Conservation (phyloP, 1,284 basidiomycete genomes). For the Albatrellus sp. region DNA sequence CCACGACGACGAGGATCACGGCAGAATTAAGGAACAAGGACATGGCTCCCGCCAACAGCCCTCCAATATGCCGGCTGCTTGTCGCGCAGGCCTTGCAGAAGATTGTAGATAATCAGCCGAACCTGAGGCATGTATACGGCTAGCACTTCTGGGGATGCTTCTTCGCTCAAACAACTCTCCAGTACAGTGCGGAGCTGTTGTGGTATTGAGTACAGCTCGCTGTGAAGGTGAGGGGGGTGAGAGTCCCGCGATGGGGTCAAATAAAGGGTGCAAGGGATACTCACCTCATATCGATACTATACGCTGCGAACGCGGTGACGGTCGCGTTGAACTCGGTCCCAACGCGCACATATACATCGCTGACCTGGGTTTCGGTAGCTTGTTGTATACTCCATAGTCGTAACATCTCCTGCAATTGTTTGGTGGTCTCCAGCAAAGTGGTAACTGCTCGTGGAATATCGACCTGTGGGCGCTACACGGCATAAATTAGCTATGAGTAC, state of each 20-base stretch:
- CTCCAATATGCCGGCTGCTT: constrained; percentile 64
- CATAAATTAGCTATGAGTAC: too few species aligned
- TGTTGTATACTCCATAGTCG: constrained; percentile 62
- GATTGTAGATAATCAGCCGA: constrained; percentile 65
- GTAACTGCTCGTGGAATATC: constrained; percentile 66
- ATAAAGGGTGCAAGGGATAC: constrained; percentile 13
- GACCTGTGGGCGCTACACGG: constrained; percentile 7
- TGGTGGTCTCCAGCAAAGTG: constrained; percentile 76
- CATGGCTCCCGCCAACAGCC: constrained; percentile 13
- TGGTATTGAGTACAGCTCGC: constrained; percentile 78
- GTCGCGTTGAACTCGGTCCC: constrained; percentile 88
- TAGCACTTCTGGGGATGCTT: constrained; percentile 63
- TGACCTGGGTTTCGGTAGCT: constrained; percentile 71
- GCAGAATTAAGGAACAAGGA: constrained; percentile 1
- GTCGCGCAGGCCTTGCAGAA: constrained; percentile 74
- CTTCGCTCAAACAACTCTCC: constrained; percentile 79
- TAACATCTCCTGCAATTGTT: constrained; percentile 74
- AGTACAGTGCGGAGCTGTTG: constrained; percentile 71
- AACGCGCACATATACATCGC: constrained; percentile 87
- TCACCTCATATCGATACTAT: constrained; percentile 75
- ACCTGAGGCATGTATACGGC: constrained; percentile 73
- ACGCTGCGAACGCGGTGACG: constrained; percentile 67
- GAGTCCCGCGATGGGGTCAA: constrained; percentile 4
- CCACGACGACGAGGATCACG: not conserved
- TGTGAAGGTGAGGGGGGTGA: constrained; percentile 19